Evolutionary conservation across 108 stramenopile genomes (phyloP).

Genomic region (Fistulifera pelliculosa): DNA sequence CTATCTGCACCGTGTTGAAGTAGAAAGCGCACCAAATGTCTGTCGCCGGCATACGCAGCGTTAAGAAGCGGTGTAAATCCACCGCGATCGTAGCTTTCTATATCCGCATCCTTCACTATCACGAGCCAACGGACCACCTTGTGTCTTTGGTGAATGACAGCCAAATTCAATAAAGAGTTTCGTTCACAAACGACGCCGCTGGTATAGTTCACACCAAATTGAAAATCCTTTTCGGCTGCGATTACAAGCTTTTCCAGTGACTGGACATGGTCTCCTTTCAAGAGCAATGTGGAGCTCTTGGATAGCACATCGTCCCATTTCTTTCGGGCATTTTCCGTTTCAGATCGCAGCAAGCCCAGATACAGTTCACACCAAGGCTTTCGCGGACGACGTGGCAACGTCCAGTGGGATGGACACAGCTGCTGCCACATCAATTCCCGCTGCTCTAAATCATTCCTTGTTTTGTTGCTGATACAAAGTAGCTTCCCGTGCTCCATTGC

Average conservation of each 20-base stretch:
- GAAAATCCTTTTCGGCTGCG: slow-evolving; percentile 48
- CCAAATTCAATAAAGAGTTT: slow-evolving; percentile 71
- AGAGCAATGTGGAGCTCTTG: slow-evolving; percentile 32
- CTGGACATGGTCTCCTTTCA: slow-evolving; percentile 55
- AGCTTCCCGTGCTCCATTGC: slow-evolving; percentile 47
- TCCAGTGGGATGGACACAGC: slow-evolving; percentile 65
- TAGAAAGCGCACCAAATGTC: slow-evolving; percentile 53
- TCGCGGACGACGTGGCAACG: slow-evolving; percentile 61
- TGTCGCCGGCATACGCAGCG: slow-evolving; percentile 67
- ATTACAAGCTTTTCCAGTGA: slow-evolving; percentile 57
- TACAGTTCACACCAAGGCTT: slow-evolving; percentile 76
- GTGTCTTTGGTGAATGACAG: slow-evolving; percentile 58
- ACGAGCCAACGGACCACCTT: slow-evolving; percentile 73
- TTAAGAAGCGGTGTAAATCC: slow-evolving; percentile 77
- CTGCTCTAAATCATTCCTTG: slow-evolving; percentile 30
- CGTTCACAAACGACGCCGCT: slow-evolving; percentile 72
- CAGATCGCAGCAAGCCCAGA: slow-evolving; percentile 37
- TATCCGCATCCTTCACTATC: slow-evolving; percentile 54
- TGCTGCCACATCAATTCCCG: slow-evolving; percentile 49
- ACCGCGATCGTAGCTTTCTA: slow-evolving; percentile 69
- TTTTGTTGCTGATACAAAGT: slow-evolving; percentile 34
- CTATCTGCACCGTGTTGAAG: slow-evolving; percentile 50
- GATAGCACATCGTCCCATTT: slow-evolving; percentile 57
- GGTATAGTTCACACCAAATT: slow-evolving; percentile 61
- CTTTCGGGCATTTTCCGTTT: slow-evolving; percentile 43